phyloP scores from a whole-genome alignment of 2,329 filamentous ascomycete genomes.

The Phialemoniopsis sp. region DNA sequence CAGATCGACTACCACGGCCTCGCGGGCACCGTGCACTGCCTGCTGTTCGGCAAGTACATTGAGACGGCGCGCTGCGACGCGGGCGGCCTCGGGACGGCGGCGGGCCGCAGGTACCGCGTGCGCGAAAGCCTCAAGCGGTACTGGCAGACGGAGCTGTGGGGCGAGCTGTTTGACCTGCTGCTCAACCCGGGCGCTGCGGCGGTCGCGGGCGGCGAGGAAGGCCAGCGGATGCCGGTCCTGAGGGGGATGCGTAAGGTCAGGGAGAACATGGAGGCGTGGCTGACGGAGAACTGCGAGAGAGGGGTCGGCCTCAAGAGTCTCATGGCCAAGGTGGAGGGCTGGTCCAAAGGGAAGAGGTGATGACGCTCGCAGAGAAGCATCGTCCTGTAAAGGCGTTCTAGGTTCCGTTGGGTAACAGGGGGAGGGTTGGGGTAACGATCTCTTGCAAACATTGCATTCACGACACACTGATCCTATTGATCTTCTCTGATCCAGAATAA shows the following conservation, averaged over 20 bases:
- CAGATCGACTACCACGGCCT: slow-evolving; percentile 96
- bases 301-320: slow-evolving; percentile 69
- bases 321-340: slow-evolving; percentile 59
- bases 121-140: slow-evolving; percentile 86
- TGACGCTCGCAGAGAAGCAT: no score
- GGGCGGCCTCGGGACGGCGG: slow-evolving; percentile 45
- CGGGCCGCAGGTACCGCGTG: slow-evolving; percentile 69
- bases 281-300: slow-evolving; percentile 77
- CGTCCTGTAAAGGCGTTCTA: no score
- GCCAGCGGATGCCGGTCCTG: slow-evolving; percentile 66
- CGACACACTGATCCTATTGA: no score
- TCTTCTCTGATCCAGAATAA: no score
- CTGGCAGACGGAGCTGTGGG: slow-evolving; percentile 94
- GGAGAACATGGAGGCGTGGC: slow-evolving; percentile 78
- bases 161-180: slow-evolving; percentile 74
- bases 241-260: slow-evolving; percentile 65
- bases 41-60: slow-evolving; percentile 94
- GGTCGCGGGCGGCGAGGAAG: slow-evolving; percentile 55
- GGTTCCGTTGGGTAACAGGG: no score
- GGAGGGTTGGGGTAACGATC: no score
- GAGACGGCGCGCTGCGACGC: slow-evolving; percentile 63
- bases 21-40: slow-evolving; percentile 79
- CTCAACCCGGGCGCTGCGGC: slow-evolving; percentile 73
- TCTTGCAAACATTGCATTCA: no score
- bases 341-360: slow-evolving; percentile 29